Evolutionary conservation across 495 filamentous ascomycete species (phyloP).

Genomic region (Amphirosellinia nigrospora): DNA sequence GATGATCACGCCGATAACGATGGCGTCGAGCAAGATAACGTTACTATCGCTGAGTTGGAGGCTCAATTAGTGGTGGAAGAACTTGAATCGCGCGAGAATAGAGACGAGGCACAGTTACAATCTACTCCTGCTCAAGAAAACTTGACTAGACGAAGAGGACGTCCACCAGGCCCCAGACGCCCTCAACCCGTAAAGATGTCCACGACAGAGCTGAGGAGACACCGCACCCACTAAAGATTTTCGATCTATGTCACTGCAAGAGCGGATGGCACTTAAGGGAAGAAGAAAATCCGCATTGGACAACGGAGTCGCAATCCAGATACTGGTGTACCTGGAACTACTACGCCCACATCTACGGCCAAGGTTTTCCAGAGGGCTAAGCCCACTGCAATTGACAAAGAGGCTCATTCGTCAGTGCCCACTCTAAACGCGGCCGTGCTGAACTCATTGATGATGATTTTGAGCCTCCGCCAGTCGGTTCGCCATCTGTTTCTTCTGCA

Average conservation of each 20-base stretch:
- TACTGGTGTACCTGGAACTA: conserved; percentile 28
- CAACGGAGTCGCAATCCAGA: conserved; percentile 31
- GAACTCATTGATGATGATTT: conserved; percentile 42
- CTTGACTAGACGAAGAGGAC: conserved; percentile 16
- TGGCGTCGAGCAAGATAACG: conserved; percentile 25
- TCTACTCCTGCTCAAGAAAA: conserved; percentile 3
- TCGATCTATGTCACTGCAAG: conserved; percentile 51
- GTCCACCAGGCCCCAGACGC: conserved; percentile 15
- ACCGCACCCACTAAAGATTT: conserved; percentile 27
- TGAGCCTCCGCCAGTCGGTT: conserved; percentile 35
- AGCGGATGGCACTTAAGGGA: conserved; percentile 51
- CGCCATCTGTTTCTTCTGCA: conserved; percentile 30
- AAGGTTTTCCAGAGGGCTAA: conserved; percentile 21
- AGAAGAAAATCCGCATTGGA: conserved; percentile 52
- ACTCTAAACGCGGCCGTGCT: conserved; percentile 28
- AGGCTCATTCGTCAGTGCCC: conserved; percentile 21
- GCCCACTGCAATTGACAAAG: neutral
- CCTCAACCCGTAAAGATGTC: conserved; percentile 15
- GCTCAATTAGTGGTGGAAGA: conserved; percentile 33
- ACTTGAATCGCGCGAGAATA: conserved; percentile 21
- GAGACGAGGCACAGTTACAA: conserved; percentile 19
- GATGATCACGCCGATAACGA: conserved; percentile 24
- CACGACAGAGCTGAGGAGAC: conserved; percentile 6
- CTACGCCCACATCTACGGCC: conserved; percentile 15
- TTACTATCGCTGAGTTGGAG: conserved; percentile 36